Base-by-base conservation (phyloP, 1,139 yeast species). In the Geotrichum aggregatum region DNA sequence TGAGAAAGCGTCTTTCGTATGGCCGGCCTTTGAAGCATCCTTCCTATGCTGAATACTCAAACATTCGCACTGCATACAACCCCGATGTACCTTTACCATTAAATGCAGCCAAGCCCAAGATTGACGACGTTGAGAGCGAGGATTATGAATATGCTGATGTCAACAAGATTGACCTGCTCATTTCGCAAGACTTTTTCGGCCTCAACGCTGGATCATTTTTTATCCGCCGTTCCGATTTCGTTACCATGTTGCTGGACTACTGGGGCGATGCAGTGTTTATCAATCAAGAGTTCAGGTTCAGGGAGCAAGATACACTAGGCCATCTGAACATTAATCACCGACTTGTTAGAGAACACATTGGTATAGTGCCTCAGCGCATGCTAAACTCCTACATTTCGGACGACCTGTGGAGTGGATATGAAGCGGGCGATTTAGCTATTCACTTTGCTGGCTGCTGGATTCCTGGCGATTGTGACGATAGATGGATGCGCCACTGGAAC, bases 161-260 rank as follows among this genome's bases (percentile, higher is more conserved):
- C 14, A 34, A 44, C 22, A 42, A 54, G 21, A 56, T 60, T 28
- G 62, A 63, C 47, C 6, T 62, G 61, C 47, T 63, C 13, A 47
- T 63, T 26, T 51, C 61, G 3, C 63, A 62, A 31, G 65, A 62
- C 48, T 47, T 47, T 21, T 50, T 46, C 41, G 61, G 62, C 11
- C 50, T 62, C 26, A 62, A 62, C 50, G 62, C 65, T 10, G 66
- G 66, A 19, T 58, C 63, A 10, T 59, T 63, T 45, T 54, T 63
- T 39, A 47, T 63, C 38, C 53, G 64, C 3, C 58, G 64, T 10
- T 51, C 57, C 13, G 53, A 52, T 8, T 61, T 60, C 56, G 54
- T 62, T 24, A 42, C 41, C 19, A 24, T 48, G 43, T 54, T 63
- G 35, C 41, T 63, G 6, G 62, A 61, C 31, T 42, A 55, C 30